Evolutionary conservation across 2,329 filamentous ascomycete species (phyloP).

Genomic region (Ramularia endophylla): DNA sequence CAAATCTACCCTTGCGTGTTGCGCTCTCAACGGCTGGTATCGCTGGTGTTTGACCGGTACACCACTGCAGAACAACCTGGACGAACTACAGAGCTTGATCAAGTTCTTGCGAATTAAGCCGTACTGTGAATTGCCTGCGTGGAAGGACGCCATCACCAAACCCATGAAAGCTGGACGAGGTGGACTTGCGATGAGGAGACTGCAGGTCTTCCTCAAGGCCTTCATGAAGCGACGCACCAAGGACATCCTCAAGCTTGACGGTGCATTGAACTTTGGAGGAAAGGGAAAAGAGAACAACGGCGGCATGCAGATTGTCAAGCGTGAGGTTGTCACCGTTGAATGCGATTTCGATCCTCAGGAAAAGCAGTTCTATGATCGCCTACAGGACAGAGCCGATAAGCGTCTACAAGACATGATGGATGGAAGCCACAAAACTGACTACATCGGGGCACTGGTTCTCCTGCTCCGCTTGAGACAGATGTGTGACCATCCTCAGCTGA

Average conservation of each 20-base stretch:
- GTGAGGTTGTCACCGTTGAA: conserved; percentile 76
- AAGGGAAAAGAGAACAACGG: conserved; percentile 54
- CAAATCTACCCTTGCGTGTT: conserved; percentile 90
- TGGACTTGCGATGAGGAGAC: conserved; percentile 76
- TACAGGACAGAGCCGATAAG: conserved; percentile 78
- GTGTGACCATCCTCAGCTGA: conserved; percentile 88
- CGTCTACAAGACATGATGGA: conserved; percentile 83
- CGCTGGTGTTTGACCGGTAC: conserved; percentile 96
- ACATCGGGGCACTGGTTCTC: conserved; percentile 87
- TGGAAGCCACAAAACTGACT: conserved; percentile 68
- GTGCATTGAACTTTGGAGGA: conserved; percentile 70
- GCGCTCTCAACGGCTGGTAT: conserved; percentile 75
- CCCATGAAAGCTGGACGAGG: conserved; percentile 89
- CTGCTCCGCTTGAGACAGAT: conserved; percentile 86
- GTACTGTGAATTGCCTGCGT: conserved; percentile 76
- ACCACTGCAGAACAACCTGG: conserved; percentile 96
- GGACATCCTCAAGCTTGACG: conserved; percentile 85
- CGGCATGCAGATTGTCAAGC: conserved; percentile 84
- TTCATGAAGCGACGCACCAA: conserved; percentile 99
- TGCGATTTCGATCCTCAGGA: conserved; percentile 75
- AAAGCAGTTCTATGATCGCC: conserved; percentile 74
- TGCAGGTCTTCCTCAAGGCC: conserved; percentile 79
- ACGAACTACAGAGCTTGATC: conserved; percentile 90
- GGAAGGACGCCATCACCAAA: conserved; percentile 85
- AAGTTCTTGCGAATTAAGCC: conserved; percentile 89